Base-by-base conservation (phyloP, 2,329 filamentous ascomycete species). In the Paecilomyces fulvus region DNA sequence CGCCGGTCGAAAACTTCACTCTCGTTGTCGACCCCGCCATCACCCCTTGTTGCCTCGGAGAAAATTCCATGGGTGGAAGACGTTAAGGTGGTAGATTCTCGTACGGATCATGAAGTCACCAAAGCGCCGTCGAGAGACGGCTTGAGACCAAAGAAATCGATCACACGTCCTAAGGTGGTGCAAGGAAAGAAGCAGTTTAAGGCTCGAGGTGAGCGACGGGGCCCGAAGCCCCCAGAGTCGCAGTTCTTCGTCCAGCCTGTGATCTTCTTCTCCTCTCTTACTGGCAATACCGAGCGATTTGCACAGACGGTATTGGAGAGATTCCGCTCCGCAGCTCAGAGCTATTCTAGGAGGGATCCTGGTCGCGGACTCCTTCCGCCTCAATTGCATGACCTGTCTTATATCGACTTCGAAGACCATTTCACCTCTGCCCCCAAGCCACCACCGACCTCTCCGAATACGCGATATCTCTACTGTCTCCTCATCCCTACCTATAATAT, bases 401-500 rank as follows among this genome's bases (percentile, higher is more conserved):
- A 96, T 59, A 82, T 95, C 54, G 92, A 97, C 65, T 89, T 92
- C 64, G 92, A 99, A 65, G 91, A 96, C 67, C 96, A 88, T 73
- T 97, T 97, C 68, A 84, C 95, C 57, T 82, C 80, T 2, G 83
- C 85, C 0, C 90, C 92, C 0, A 88, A 88, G 68, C 67, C 76
- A 25, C 69, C 76, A 1, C 71, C 78, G n/a, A 73, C 72, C 12
- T 65, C 67, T 5, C 68, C 68, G 21, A 73, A 75, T 20, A 75
- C 80, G 2, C 83, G 86, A 59, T 83, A 86, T 64, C 86, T 96
- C 64, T 99, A 97, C 73, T 78, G 95, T 43, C 80, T 97, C 55
- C 75, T 97, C 37, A 73, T 96, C 3, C 94, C 92, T 0, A 92
- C 89, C 60, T 97, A 96, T 77, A 95, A 97, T 67, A 96, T 96